These are phyloP conservation scores for Pichia ethanolica DNA, from an alignment of 805 yeast species.

Conservation along the genomic window DNA sequence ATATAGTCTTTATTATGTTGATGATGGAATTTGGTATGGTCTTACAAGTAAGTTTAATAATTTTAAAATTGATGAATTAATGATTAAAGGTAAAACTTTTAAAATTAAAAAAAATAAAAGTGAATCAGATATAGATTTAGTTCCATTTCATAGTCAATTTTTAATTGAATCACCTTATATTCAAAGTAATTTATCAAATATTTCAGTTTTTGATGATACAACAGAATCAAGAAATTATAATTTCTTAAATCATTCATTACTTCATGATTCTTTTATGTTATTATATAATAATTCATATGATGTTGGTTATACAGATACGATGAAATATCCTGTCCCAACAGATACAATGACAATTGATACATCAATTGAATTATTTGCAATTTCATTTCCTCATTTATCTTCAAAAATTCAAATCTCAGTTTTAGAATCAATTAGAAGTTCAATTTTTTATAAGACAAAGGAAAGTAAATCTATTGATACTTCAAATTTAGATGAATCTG, in stretches of 20 bases:
- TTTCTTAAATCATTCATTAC: constrained; percentile 34
- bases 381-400: constrained; percentile 63
- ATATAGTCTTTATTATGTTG: constrained; percentile 27
- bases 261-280: constrained; percentile 35
- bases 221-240: constrained; percentile 26
- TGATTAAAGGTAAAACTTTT: constrained; percentile 17
- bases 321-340: constrained; percentile 33
- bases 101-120: background rate
- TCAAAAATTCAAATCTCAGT: constrained; percentile 79
- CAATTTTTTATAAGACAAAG: constrained; percentile 35
- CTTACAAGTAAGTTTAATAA: constrained; percentile 34
- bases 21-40: constrained; percentile 36
- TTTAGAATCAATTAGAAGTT: constrained; percentile 67
- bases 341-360: constrained; percentile 59
- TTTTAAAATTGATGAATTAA: constrained; percentile 26
- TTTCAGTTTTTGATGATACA: constrained; percentile 28
- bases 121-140: constrained; percentile 22
- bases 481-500: constrained; percentile 7
- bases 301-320: constrained; percentile 30
- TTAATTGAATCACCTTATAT: constrained; percentile 27
- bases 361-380: constrained; percentile 69
- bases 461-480: constrained; percentile 12
- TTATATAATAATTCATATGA: constrained; percentile 21
- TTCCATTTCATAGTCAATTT: constrained; percentile 18
- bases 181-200: constrained; percentile 22